Base-by-base conservation (phyloP, 2,329 filamentous ascomycete genomes). In the Camillea tinctor region DNA sequence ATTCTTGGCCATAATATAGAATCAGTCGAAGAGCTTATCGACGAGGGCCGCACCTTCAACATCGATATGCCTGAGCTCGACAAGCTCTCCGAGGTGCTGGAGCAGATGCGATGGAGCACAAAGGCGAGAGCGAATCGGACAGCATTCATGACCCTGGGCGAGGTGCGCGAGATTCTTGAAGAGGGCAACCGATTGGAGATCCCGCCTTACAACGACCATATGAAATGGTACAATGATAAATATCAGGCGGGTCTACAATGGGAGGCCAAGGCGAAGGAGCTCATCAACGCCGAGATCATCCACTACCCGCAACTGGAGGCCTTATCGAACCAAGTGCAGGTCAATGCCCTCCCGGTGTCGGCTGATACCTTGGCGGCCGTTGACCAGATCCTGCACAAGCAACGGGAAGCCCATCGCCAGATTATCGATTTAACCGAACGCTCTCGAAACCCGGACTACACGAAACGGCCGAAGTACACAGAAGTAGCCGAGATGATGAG, bases 261-360 rank as follows among this genome's bases (percentile, higher is more conserved):
- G 95, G 95, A 98, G 77, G 83, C 86, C 53, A 98, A 97, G 75
- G 94, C 93, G 1, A 90, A 91, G 69, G 94, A 99, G 73, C 81
- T 99, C 56, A 96, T 98, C 77, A 85, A 88, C n/a, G 93, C 93
- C 8, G 94, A 98, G 70, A 83, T 89, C 50, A 89, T 98, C 11
- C 93, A 98, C 75, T 98, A 96, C 70, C 91, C 93, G 56, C 95
- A 99, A 73, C 84, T 99, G 0, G 95, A 98, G 74, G 92, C 94
- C 0, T 80, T 99, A 5, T 96, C 93, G 1, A 86, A 87, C 54
- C 94, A 98, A 76, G 93, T 93, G 1, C 79, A 83, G 59, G 81
- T 73, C 24, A 83, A 87, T 36, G 83, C 84, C 4, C 81, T 97
- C 19, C 94, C 95, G 0, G 93, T 98, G 20, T 90, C 91, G 1